Evolutionary conservation across 192 early-diverging fungal species (phyloP), one percentile per base, ranked within the genome.

Genomic region (Backusella liffmaniae): DNA sequence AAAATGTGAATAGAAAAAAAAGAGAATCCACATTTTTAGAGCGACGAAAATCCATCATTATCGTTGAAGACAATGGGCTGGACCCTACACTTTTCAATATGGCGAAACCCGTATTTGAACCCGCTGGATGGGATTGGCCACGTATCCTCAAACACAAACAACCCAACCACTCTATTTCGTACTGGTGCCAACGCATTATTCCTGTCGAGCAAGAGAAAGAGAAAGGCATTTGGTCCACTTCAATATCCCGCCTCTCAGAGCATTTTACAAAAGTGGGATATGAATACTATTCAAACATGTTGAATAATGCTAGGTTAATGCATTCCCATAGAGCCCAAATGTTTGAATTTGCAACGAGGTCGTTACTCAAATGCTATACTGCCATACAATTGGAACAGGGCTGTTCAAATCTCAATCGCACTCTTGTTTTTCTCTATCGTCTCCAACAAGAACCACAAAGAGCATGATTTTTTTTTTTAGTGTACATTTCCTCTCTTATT

Each of bases 251-350:
- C 6, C 42, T 74, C 2, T 26, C 65, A 1, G 73, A 74, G 44
- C 73, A 74, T 67, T 67, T 74, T 74, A 65, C 73, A 18, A 74
- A 74, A 66, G 41, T 74, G 16, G 73, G 73, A 4, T 65, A 74
- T 32, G 66, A 74, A 12, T 74, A 74, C 30, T 74, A 74, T 44
- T 39, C 65, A 23, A 74, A 74, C 30, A 66, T 74, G 65, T 32
- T 74, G 21, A 74, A 74, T n/a, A 74, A 74, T 74, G 62, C 73
- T 32, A 23, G 29, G 4, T 32, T 74, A 44, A 74, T 74, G 73
- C 73, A 74, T 67, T 74, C 73, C 42, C 65, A 74, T 10, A 34
- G 62, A 41, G 30, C 59, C 3, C 73, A 74, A 15, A 44, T 74
- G 62, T 67, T 74, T 74, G 73, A 74, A 42, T 46, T 65, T n/a